Base-by-base conservation (phyloP, 805 yeast species). In the Yamadazyma sp. region DNA sequence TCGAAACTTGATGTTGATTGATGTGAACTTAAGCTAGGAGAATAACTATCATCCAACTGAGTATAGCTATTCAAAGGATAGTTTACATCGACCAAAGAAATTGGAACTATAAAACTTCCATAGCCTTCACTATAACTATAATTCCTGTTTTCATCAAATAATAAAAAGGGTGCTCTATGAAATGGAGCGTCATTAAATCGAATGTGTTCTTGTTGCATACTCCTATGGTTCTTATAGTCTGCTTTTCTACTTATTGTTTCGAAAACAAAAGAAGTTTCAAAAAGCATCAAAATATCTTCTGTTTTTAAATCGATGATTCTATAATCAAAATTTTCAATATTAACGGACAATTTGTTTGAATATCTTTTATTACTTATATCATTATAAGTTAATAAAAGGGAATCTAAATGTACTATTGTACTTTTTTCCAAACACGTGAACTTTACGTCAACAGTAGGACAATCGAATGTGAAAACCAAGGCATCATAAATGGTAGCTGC, bases 181-280 rank as follows among this genome's bases (percentile, higher is more conserved):
- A 78, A 87, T 0, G 96, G 87, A 0, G 85, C 83, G 65, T 93
- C 98, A 48, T 86, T 84, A 5, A 64, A 44, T 13, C 75, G 60
- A 1, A 89, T 58, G 55, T 85, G 95, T 2, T 66, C 64, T 34
- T 80, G 80, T 53, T 89, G 96, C 13, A 60, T 49, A 7, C 52
- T 49, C 33, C 76, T 58, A 27, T 74, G 72, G 9, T 69, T 68
- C 0, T 54, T 42, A 70, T 71, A 39, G 76, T 63, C 9, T 62
- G 57, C 36, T 75, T 75, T 39, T 31, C 76, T 79, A 15, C 70
- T 61, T 43, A 87, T 81, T 40, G 79, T 72, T 2, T 87, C 76
- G 11, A 80, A 44, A 10, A 65, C 60, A 1, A 89, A 23, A 0
- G 89, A 70, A 0, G 96, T 85, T 21, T 60, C 56, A 8, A 83